Evolutionary conservation across 2,329 filamentous ascomycete genomes (phyloP).

Genomic region (Scytalidium lignicola): DNA sequence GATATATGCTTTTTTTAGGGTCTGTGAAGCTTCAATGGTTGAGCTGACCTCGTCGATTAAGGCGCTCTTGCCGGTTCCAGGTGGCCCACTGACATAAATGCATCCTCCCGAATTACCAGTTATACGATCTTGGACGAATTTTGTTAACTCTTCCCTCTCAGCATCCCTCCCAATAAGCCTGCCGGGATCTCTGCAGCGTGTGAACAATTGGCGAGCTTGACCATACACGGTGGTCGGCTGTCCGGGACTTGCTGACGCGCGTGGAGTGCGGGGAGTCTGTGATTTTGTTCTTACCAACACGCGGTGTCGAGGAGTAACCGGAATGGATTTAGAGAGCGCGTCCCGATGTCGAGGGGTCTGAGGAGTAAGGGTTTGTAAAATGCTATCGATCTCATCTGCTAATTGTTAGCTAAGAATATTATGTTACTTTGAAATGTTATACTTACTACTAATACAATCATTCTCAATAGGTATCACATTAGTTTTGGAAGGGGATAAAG

Average conservation of each 20-base stretch:
- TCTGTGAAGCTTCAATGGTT: constrained; percentile 43
- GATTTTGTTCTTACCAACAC: constrained; percentile 72
- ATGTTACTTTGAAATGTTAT: not conserved
- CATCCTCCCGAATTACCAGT: constrained; percentile 65
- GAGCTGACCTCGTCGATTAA: constrained; percentile 77
- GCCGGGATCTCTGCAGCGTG: constrained; percentile 44
- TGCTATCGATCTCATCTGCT: constrained; percentile 38
- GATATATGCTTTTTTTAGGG: constrained; percentile 69
- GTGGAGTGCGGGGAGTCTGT: constrained; percentile 72
- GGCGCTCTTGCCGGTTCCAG: constrained; percentile 94
- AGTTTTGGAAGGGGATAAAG: constrained; percentile 39
- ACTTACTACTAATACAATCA: constrained; percentile 32
- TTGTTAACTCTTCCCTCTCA: constrained; percentile 57
- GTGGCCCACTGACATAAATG: constrained; percentile 91
- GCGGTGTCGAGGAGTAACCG: constrained; percentile 77
- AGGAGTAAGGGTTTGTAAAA: constrained; percentile 56
- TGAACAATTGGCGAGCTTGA: constrained; percentile 80
- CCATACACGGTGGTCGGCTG: constrained; percentile 75
- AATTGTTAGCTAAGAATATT: constrained; percentile 12
- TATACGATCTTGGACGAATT: constrained; percentile 63
- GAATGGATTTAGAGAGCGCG: constrained; percentile 62
- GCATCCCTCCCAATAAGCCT: constrained; percentile 31
- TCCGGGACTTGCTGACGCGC: constrained; percentile 66
- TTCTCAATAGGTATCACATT: constrained; percentile 37
- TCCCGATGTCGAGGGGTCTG: constrained; percentile 75